A percentile compares a stretch with the other conserved stretches of the same genome.
Conservation (phyloP, 2,329 filamentous ascomycete genomes). For the Bipolaris zeicola region DNA sequence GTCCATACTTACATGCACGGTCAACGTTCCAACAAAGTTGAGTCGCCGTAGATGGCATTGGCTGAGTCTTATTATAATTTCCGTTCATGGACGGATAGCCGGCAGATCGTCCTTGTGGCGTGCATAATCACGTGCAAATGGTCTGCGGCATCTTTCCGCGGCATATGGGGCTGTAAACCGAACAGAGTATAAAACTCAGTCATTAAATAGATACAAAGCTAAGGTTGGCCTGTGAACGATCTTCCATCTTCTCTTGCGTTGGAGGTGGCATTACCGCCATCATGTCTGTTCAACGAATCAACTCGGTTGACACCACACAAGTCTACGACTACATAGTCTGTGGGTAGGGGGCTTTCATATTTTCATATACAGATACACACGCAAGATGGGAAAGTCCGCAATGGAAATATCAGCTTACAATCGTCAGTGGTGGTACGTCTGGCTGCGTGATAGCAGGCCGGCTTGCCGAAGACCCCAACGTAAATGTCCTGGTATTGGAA, state of each 20-base stretch:
- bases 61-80: background rate
- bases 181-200: background rate
- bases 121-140: background rate
- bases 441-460: conserved; percentile 57
- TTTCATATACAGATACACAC: fast-evolving
- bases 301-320: conserved; percentile 25
- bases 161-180: background rate
- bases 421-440: conserved; percentile 53
- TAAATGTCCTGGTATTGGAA: conserved; percentile 54
- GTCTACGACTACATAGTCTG: conserved; percentile 37
- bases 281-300: conserved; percentile 28
- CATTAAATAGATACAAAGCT: too few species aligned
- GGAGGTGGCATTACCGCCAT: background rate
- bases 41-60: background rate
- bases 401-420: background rate
- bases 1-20: background rate
- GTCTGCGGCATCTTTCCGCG: background rate
- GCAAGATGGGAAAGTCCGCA: too few species aligned
- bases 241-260: background rate
- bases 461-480: conserved; percentile 53
- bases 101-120: background rate
- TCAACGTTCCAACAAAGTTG: background rate
- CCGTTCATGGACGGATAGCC: background rate
- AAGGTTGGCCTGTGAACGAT: background rate
- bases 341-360: conserved; percentile 17